phyloP scores from a whole-genome alignment of 495 filamentous ascomycete species.

The Neurospora sublineolata region DNA sequence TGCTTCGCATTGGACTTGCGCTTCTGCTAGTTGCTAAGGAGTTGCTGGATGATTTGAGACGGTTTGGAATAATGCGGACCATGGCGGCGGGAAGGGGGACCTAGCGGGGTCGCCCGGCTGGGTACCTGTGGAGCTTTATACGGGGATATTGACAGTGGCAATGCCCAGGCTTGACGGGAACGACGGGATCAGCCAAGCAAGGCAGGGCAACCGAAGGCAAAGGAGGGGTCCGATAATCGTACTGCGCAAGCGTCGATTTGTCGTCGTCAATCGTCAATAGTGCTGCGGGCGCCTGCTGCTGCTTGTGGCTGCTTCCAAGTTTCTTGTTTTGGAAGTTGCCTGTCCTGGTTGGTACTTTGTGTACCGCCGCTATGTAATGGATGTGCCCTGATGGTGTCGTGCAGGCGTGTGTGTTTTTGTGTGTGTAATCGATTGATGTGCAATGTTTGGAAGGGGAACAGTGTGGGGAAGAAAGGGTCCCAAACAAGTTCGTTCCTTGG shows the following conservation, averaged over 20 bases:
- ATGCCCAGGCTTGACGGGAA: background rate
- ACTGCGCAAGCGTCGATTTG: background rate
- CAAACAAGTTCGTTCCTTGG: background rate
- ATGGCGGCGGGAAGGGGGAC: slow-evolving; percentile 29
- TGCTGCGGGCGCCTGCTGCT: background rate
- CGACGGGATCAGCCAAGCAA: background rate
- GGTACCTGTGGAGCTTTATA: background rate
- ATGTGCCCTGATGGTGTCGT: background rate
- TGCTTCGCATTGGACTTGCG: slow-evolving; percentile 32
- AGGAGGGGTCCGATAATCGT: background rate
- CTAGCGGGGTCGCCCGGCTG: slow-evolving; percentile 13
- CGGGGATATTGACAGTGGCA: background rate
- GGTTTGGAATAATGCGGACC: slow-evolving; percentile 65
- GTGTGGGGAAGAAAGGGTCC: background rate
- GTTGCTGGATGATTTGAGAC: slow-evolving; percentile 54
- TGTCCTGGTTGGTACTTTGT: background rate
- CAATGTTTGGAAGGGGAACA: background rate
- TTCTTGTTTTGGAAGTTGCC: background rate
- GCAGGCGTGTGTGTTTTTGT: background rate
- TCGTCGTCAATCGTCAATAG: background rate
- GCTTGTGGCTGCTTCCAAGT: background rate
- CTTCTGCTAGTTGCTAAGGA: slow-evolving; percentile 30
- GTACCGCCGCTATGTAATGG: background rate
- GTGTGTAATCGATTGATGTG: background rate
- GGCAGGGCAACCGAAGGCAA: background rate